Evolutionary conservation across 768 basidiomycete species (phyloP).

Genomic region (Termitomyces sp.): DNA sequence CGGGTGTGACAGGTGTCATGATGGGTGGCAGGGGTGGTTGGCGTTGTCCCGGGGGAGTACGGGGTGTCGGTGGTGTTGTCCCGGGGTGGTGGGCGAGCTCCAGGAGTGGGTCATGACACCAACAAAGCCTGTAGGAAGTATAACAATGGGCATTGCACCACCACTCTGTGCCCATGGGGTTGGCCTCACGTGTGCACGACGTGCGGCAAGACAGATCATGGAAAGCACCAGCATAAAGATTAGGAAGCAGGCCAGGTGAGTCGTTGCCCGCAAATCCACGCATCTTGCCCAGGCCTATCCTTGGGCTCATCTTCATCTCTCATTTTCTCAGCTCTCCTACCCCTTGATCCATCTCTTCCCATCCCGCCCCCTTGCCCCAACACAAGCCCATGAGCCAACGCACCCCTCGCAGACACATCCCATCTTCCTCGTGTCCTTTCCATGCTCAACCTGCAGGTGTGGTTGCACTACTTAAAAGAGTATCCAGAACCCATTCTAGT

Average conservation of each 20-base stretch:
- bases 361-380: neutral
- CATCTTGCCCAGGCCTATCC: neutral
- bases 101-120: too few species aligned
- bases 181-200: neutral
- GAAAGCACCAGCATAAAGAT: neutral
- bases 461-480: neutral
- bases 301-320: neutral
- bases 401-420: neutral
- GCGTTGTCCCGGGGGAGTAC: too few species aligned
- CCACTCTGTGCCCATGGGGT: neutral
- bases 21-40: too few species aligned
- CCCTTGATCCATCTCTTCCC: neutral
- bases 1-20: too few species aligned
- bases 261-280: neutral
- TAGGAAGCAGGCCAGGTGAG: neutral
- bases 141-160: neutral
- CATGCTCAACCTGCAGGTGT: neutral
- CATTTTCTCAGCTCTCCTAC: neutral
- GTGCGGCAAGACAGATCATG: neutral
- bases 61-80: too few species aligned
- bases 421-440: neutral
- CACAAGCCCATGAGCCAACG: neutral
- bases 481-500: neutral
- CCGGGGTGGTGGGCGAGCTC: too few species aligned
- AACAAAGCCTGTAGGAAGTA: too few species aligned